Evolutionary conservation across 345 rosid species (phyloP), one percentile per base, ranked within the genome.

Genomic region (Eucalyptus melliodora): DNA sequence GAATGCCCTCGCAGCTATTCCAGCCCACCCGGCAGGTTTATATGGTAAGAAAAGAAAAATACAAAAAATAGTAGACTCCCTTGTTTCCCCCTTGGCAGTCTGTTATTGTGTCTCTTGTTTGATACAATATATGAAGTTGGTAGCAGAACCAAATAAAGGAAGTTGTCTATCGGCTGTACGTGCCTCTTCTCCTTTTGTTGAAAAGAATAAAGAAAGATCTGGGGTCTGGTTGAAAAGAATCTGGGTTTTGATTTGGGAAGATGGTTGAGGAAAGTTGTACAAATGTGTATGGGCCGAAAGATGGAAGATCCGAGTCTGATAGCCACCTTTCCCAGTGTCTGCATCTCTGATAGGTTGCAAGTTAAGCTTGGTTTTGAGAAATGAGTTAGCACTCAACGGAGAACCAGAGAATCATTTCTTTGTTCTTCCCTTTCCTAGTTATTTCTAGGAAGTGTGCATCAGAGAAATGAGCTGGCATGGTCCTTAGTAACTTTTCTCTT

Each of bases 21-120:
- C 99, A 19, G 98, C 99, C 77, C 99, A 97, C 92, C 96, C 98
- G 5, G 96, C 93, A 88, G 99, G 97, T 88, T 90, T 97, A 90
- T 95, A 95, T 92, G 97, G 99, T 97, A 93, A 87, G 94, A 56
- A 42, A 85, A 51, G 60, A 27, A 60, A 72, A 44, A 50, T 53
- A 19, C 55, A 21, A 86, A 86, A 2, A 2, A 37, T 89, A 19
- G 56, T 55, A 14, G 45, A 45, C 31, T 55, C 7, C 87, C 27
- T 82, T 11, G 10, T n/a, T 44, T 50, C 51, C 83, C 47, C 16
- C 42, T 21, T 50, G 72, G 31, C 42, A 21, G 7, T 30, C 65
- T 87, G 65, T 40, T 55, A 37, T 87, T 2, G 3, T 49, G 51
- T 86, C 56, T 47, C 34, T 86, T 49, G 56, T 86, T 49, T 86